A percentile compares a stretch with the other conserved stretches of the same genome.
These are phyloP conservation scores for Anthracocystis setariae DNA, from an alignment of 1,284 basidiomycete genomes.

Conservation along the genomic window DNA sequence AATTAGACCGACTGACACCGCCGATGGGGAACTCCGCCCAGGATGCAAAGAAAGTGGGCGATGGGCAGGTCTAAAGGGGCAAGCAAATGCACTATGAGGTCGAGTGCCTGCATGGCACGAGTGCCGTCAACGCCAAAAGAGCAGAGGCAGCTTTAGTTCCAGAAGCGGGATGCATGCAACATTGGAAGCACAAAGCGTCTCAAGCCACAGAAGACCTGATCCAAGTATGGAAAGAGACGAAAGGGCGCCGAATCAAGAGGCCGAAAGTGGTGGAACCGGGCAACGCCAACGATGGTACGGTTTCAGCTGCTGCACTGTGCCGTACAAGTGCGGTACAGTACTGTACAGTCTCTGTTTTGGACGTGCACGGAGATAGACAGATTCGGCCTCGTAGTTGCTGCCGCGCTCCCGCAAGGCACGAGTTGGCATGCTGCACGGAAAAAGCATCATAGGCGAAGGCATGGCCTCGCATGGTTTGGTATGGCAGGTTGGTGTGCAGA, in stretches of 20 bases:
- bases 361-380: no score
- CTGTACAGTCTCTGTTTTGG: no score
- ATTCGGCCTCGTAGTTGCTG: no score
- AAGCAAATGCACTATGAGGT: conserved; percentile 19
- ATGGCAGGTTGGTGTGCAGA: conserved; percentile 13
- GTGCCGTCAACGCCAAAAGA: background rate
- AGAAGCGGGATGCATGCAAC: conserved; percentile 15
- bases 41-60: background rate
- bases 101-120: background rate
- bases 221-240: background rate
- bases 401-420: no score
- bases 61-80: background rate
- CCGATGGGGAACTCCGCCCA: background rate
- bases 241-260: background rate
- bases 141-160: conserved; percentile 15
- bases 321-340: no score
- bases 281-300: conserved; percentile 1
- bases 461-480: background rate
- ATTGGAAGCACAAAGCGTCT: background rate
- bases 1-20: background rate
- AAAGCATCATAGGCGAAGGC: background rate
- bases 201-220: background rate
- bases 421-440: background rate
- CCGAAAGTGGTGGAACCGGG: background rate
- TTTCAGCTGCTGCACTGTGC: conserved; percentile 1